Evolutionary conservation across 2,329 filamentous ascomycete genomes (phyloP), one percentile per base, ranked within the genome.

Genomic region (Trichoderma aggressivum): DNA sequence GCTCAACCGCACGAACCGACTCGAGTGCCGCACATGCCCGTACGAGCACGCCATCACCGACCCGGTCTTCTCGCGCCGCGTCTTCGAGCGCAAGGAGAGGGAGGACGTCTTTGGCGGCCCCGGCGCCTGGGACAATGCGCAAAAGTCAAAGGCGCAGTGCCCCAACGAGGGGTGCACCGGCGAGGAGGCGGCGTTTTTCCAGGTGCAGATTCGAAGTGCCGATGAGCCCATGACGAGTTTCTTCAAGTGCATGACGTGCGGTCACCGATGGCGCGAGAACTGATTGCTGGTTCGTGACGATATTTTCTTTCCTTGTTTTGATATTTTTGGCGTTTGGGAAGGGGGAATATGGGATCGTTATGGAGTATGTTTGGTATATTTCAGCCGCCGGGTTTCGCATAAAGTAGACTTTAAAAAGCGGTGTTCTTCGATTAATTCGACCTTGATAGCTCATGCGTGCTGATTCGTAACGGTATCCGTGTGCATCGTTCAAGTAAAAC

Each of bases 171-270:
- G 87, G 70, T 99, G 96, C 85, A 87, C 92, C 78, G 94, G 94
- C 74, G 87, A 89, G 72, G 90, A 94, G 84, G 96, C 96, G 4
- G 97, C 94, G 74, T 98, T 95, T 85, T 97, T 94, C 85, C 94
- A 97, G 86, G 90, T 98, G 76, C 96, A 99, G 87, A 98, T 98
- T 83, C 90, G 96, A 76, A 97, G 94, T 85, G 96, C 96, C 66
- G 96, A 99, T 83, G 96, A 99, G 86, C 96, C 96, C 72, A 98
- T 97, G 92, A 99, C 96, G 75, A 95, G 90, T 72, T 98, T 98
- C 82, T 97, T 91, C 83, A 96, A 94, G 89, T 92, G 90, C 78
- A 91, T 91, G 88, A 85, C 85, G 14, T 92, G 90, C 76, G 87
- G 86, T 28, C 83, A 88, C 73, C 83, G 88, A 70, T 92, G 90